Evolutionary conservation across 257 asterid species (phyloP).

Genomic region (Parsonsia alboflavescens): DNA sequence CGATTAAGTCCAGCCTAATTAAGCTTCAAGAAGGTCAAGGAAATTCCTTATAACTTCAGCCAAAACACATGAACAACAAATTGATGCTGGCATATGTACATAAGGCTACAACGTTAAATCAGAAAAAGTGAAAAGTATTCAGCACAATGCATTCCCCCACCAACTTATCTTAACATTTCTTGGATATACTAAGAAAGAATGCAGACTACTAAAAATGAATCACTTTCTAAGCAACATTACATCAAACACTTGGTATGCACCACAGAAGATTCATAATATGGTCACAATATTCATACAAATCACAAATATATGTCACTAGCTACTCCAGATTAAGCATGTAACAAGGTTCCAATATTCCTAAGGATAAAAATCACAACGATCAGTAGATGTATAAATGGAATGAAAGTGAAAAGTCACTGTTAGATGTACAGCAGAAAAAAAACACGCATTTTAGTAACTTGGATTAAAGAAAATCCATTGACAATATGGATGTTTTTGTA

Average conservation of each 20-base stretch:
- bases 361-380: too few relatives aligned
- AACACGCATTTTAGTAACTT: too few relatives aligned
- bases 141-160: neutral
- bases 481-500: too few relatives aligned
- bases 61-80: neutral
- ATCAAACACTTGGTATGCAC: slow-evolving; percentile 2
- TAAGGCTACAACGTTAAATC: too few relatives aligned
- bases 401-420: too few relatives aligned
- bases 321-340: neutral
- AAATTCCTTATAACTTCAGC: neutral
- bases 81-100: neutral
- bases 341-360: too few relatives aligned
- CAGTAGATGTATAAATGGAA: too few relatives aligned
- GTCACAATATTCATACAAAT: neutral
- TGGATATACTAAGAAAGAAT: neutral
- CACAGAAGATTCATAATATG: neutral
- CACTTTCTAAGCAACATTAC: neutral
- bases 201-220: neutral
- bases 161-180: neutral
- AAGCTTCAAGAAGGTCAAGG: neutral
- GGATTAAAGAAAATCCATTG: too few relatives aligned
- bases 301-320: neutral
- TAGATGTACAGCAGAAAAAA: too few relatives aligned
- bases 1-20: neutral
- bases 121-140: too few relatives aligned